A percentile compares a stretch with the other conserved stretches of the same genome.
phyloP scores from a whole-genome alignment of 345 rosid species.

The Lumnitzera racemosa region DNA sequence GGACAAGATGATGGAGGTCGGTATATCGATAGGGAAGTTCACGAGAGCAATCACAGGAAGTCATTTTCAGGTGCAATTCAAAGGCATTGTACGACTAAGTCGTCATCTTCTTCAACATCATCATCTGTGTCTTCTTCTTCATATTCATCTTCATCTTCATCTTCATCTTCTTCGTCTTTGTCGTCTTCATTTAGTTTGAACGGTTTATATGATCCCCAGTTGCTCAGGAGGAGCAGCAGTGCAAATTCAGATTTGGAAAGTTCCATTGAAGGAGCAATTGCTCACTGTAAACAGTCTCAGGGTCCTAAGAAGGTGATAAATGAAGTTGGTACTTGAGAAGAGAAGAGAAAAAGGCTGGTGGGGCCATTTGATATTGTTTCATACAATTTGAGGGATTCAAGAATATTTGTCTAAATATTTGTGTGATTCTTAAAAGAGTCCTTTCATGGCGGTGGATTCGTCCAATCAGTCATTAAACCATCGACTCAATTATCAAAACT shows the following conservation, averaged over 20 bases:
- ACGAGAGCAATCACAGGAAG: slow-evolving; percentile 46
- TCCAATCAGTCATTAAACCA: too few species aligned
- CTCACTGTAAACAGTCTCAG: slow-evolving; percentile 78
- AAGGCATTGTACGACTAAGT: slow-evolving; percentile 40
- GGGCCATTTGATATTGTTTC: too few species aligned
- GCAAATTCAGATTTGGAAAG: slow-evolving; percentile 50
- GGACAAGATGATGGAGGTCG: slow-evolving; percentile 15
- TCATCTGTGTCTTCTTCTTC: slow-evolving; percentile 4
- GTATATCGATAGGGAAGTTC: slow-evolving; percentile 23
- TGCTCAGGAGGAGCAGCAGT: slow-evolving; percentile 59
- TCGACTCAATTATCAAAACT: too few species aligned
- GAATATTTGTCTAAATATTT: too few species aligned
- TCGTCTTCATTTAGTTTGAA: slow-evolving; percentile 62
- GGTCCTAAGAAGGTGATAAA: slow-evolving; percentile 21
- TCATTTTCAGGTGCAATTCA: slow-evolving; percentile 82
- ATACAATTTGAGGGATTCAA: too few species aligned
- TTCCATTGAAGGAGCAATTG: slow-evolving; percentile 84
- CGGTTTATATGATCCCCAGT: slow-evolving; percentile 36
- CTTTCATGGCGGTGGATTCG: too few species aligned
- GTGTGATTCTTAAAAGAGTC: too few species aligned
- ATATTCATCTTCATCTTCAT: slow-evolving; percentile 36
- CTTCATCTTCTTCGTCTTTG: slow-evolving; percentile 43
- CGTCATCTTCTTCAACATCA: slow-evolving; percentile 29
- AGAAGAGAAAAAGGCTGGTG: neutral
- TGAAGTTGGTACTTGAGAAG: slow-evolving; percentile 26